Conservation (phyloP, 345 rosid genomes). For the Turritis glabra region DNA sequence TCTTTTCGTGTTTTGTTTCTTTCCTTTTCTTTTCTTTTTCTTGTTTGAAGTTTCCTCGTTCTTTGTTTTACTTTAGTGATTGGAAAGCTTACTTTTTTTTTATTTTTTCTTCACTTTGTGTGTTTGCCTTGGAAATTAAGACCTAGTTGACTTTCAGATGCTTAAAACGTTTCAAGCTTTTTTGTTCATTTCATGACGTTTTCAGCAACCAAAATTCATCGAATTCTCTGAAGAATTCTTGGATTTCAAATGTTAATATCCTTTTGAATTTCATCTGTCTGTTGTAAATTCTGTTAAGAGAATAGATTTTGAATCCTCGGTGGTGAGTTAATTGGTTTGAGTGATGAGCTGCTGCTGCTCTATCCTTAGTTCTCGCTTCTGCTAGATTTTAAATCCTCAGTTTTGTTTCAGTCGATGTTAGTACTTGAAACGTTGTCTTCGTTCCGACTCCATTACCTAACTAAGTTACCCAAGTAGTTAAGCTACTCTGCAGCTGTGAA, state of each 20-base stretch:
- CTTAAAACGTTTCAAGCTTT: conserved; percentile 12
- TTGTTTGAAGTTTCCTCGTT: conserved; percentile 19
- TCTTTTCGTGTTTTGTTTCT: background rate
- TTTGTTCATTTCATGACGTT: conserved; percentile 21
- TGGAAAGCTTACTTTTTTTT: conserved; percentile 26
- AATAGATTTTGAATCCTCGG: background rate
- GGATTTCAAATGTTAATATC: background rate
- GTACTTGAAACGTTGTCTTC: background rate
- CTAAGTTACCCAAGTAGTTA: conserved; percentile 3
- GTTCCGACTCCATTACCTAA: background rate
- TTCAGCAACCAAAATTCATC: background rate
- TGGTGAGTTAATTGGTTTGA: conserved; percentile 1
- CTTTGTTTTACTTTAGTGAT: conserved; percentile 20
- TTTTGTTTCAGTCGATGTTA: conserved; percentile 12
- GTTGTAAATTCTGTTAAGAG: background rate
- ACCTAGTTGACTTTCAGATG: conserved; percentile 35
- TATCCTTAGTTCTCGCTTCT: conserved; percentile 11
- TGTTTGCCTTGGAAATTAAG: conserved; percentile 15
- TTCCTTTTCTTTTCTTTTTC: background rate
- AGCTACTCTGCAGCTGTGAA: conserved; percentile 7
- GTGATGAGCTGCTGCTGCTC: background rate
- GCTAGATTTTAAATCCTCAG: background rate
- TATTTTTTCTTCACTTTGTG: background rate
- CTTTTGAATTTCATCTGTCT: background rate
- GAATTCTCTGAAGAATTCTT: background rate